Conservation (phyloP, 148 eudicot genomes). For the Euryodendron excelsum region DNA sequence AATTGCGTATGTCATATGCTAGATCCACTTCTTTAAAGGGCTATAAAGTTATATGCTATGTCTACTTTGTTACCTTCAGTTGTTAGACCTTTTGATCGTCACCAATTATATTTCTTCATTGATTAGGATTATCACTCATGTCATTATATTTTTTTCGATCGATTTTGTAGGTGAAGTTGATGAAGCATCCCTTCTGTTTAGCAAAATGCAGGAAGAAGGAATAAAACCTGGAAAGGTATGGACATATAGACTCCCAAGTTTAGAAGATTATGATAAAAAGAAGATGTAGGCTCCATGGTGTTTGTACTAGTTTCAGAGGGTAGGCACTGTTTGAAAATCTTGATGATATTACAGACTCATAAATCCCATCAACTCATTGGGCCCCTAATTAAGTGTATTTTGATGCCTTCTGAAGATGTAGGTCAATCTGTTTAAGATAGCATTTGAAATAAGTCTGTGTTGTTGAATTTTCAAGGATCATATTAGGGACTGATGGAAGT, state of each 20-base stretch:
- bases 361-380: neutral
- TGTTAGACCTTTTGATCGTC: neutral
- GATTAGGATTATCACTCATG: neutral
- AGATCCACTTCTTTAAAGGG: too few relatives aligned
- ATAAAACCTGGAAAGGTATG: conserved; percentile 83
- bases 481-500: neutral
- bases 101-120: neutral
- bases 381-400: conserved; percentile 3
- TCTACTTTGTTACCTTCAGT: neutral
- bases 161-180: conserved; percentile 56
- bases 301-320: neutral
- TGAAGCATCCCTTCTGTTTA: conserved; percentile 66
- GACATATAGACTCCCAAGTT: conserved; percentile 1
- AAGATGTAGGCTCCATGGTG: neutral
- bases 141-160: neutral
- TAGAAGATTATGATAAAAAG: neutral
- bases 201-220: conserved; percentile 76
- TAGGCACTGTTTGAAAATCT: neutral
- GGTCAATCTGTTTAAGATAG: neutral
- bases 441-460: neutral
- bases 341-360: neutral
- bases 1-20: neutral
- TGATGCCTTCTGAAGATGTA: neutral
- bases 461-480: neutral
- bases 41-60: neutral